phyloP scores from a whole-genome alignment of 805 yeast species.

The Kluyveromyces dobzhanskii region DNA sequence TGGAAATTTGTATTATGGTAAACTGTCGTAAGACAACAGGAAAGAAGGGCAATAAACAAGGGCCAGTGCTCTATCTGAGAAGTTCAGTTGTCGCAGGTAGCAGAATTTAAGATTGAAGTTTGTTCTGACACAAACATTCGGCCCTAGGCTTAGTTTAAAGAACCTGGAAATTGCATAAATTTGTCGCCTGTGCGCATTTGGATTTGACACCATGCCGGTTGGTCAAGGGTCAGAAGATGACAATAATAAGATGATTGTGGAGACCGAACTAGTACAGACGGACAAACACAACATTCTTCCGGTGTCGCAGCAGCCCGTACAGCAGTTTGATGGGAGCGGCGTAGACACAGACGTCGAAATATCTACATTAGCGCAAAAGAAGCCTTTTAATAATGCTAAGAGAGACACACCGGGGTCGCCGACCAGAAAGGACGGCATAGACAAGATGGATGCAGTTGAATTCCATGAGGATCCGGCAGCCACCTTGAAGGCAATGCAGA shows the following conservation, averaged over 20 bases:
- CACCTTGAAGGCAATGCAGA: not conserved
- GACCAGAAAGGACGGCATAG: not conserved
- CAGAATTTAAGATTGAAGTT: too few species aligned
- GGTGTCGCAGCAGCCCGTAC: constrained; percentile 15
- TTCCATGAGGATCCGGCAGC: not conserved
- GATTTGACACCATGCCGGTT: not conserved
- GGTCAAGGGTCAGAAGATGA: constrained; percentile 14
- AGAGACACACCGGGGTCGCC: not conserved
- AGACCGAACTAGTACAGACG: constrained; percentile 54
- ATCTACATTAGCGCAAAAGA: not conserved
- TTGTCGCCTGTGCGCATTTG: too few species aligned
- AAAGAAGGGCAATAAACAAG: too few species aligned
- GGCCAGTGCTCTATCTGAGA: too few species aligned
- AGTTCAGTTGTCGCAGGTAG: too few species aligned
- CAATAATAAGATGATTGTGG: constrained; percentile 42
- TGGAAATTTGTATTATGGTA: too few species aligned
- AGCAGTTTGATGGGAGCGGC: constrained; percentile 11
- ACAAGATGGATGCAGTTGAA: not conserved
- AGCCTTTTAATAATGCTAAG: not conserved
- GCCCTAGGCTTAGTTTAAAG: too few species aligned
- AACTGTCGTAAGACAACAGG: too few species aligned
- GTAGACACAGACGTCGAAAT: not conserved
- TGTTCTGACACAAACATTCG: too few species aligned
- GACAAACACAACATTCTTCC: constrained; percentile 28
- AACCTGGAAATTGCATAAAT: too few species aligned